Base-by-base conservation (phyloP, 116 monocot genomes). In the Cymodocea nodosa region DNA sequence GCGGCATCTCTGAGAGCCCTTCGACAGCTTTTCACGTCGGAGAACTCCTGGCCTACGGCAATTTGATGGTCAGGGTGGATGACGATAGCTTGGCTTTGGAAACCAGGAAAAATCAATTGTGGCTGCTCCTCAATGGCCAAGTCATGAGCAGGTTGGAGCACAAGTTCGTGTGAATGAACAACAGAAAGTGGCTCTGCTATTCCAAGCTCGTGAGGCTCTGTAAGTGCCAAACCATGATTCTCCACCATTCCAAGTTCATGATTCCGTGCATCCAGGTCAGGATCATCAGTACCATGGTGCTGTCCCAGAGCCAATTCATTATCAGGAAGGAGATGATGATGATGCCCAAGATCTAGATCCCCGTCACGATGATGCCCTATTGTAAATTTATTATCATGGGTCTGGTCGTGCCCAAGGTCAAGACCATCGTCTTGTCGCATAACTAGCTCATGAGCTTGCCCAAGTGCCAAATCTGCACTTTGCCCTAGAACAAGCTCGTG, bases 11-110 rank as follows among this genome's bases (percentile, higher is more conserved):
- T 73, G 10, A 97, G 50, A 12, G 97, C 97, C 60, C 97, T 67
- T 12, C 97, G 83, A 62, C 97, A 97, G 69, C 87, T 87, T 73
- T 85, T 90, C 13, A 97, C 97, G 65, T 97, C 97, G 13, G 91
- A 66, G 44, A 85, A 97, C 68, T 97, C 97, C 70, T 90, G 90
- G 23, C 97, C 88, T 15, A 97, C 81, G 13, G 59, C n/a, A 8
- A 97, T 82, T 67, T 90, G 83, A 65, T 84, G 71, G 56, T 56
- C 75, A 0, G 83, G 69, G 49, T 48, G 73, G 15, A 72, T 68
- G 16, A 78, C 66, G 20, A 88, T 1, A 13, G 70, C 17, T 5
- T 87, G 87, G 20, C 71, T 70, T 56, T 97, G 95, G 19, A 95
- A 59, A 4, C 81, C 71, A 5, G 81, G 81, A 52, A 76, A 36